Evolutionary conservation across 2,329 filamentous ascomycete species (phyloP).

Genomic region (Seiridium unicorne): DNA sequence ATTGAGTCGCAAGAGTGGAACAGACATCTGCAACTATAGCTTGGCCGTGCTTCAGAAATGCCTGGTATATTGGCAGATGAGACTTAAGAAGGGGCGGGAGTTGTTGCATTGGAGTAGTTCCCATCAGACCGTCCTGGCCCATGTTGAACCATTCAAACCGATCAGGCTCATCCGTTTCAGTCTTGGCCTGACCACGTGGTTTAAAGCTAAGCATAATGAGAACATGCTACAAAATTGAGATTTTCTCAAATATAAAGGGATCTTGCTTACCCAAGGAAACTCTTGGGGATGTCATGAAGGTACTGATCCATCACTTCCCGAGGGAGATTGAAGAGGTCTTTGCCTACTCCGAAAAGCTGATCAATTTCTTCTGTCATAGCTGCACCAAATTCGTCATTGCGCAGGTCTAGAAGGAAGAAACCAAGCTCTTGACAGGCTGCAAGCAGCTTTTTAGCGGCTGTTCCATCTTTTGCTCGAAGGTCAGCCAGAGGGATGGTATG

Average conservation of each 20-base stretch:
- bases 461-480: not conserved
- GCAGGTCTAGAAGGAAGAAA: conserved; percentile 18
- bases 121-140: conserved; percentile 28
- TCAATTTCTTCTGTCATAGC: conserved; percentile 11
- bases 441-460: conserved; percentile 1
- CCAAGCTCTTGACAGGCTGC: conserved; percentile 11
- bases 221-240: not conserved
- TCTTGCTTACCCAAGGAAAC: conserved; percentile 13
- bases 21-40: conserved; percentile 16
- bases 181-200: conserved; percentile 13
- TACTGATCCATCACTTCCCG: conserved; percentile 10
- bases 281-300: conserved; percentile 11
- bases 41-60: conserved; percentile 14
- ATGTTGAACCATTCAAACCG: conserved; percentile 28
- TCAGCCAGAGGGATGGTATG: not conserved
- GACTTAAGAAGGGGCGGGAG: conserved; percentile 11
- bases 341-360: conserved; percentile 10
- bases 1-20: conserved; percentile 20
- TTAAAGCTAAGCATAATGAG: conserved; percentile 12
- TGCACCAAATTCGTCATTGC: conserved; percentile 8
- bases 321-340: conserved; percentile 10
- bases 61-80: conserved; percentile 6
- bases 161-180: conserved; percentile 22
- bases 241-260: not conserved
- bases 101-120: conserved; percentile 13